phyloP scores from a whole-genome alignment of 2,329 filamentous ascomycete species.

The Cercospora citrullina region DNA sequence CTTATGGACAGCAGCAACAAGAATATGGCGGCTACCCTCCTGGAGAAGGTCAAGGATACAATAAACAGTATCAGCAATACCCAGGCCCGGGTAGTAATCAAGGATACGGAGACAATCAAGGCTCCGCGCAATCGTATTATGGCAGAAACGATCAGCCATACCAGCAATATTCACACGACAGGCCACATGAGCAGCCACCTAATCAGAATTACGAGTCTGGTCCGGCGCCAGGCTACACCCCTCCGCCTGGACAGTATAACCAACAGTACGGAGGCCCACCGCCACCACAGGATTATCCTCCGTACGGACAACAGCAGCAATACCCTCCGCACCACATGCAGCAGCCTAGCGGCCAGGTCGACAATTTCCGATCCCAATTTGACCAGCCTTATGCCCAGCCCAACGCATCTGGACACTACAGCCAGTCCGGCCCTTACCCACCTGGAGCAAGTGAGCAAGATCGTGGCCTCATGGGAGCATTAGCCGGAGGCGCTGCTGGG shows the following conservation, averaged over 20 bases:
- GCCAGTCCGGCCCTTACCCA: conserved; percentile 18
- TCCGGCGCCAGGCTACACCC: conserved; percentile 17
- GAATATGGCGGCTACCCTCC: conserved; percentile 21
- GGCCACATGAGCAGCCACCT: conserved; percentile 18
- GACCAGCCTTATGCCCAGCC: conserved; percentile 24
- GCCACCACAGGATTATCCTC: conserved; percentile 17
- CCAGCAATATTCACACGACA: conserved; percentile 31
- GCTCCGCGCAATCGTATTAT: conserved; percentile 34
- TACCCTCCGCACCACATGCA: conserved; percentile 19
- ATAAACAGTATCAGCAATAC: conserved; percentile 17
- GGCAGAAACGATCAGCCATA: conserved; percentile 34
- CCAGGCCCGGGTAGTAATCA: neutral
- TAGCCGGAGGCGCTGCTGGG: conserved; percentile 59
- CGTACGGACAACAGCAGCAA: conserved; percentile 15
- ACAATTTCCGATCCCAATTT: conserved; percentile 25
- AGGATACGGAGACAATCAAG: conserved; percentile 17
- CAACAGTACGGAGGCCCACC: conserved; percentile 21
- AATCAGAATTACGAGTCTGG: conserved; percentile 19
- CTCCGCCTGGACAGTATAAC: conserved; percentile 24
- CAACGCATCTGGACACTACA: conserved; percentile 17
- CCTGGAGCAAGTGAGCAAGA: conserved; percentile 46
- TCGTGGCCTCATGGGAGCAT: conserved; percentile 56
- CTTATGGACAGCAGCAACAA: conserved; percentile 23
- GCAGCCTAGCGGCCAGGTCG: conserved; percentile 27
- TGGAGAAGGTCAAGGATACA: conserved; percentile 13